These are phyloP conservation scores for Isoetes taiwanensis DNA, from an alignment of 75 land plant species.

Conservation along the genomic window DNA sequence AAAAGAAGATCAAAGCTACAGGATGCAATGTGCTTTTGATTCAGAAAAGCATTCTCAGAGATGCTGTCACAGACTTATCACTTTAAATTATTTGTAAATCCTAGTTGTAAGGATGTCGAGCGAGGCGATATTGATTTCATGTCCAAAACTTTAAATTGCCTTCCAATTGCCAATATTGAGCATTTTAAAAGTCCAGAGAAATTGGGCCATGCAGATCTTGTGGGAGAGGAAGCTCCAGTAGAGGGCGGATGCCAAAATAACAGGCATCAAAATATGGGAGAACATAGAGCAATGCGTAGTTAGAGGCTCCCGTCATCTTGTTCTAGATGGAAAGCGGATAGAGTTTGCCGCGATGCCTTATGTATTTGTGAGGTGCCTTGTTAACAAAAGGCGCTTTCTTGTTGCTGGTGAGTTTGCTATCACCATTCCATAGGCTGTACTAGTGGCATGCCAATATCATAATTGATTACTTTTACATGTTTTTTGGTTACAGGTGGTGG, in stretches of 20 bases:
- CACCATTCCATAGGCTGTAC: background rate
- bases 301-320: conserved; percentile 11
- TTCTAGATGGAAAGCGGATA: conserved; percentile 83
- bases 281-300: background rate
- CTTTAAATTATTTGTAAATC: conserved; percentile 78
- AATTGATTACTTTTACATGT: too few species aligned
- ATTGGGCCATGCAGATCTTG: conserved; percentile 71
- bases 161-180: conserved; percentile 91
- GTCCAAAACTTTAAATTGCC: conserved; percentile 82
- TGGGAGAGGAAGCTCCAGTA: conserved; percentile 71
- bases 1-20: conserved; percentile 81
- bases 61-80: conserved; percentile 90
- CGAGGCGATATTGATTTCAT: conserved; percentile 94
- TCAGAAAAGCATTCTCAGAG: conserved; percentile 87
- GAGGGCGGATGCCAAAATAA: conserved; percentile 26
- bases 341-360: conserved; percentile 83
- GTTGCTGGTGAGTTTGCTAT: conserved; percentile 39
- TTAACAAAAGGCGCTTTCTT: conserved; percentile 53
- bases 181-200: conserved; percentile 76
- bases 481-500: conserved; percentile 63
- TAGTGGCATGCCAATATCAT: too few species aligned
- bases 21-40: conserved; percentile 93
- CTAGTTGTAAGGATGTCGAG: conserved; percentile 93
- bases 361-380: conserved; percentile 91
- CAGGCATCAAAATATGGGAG: conserved; percentile 5